phyloP scores from a whole-genome alignment of 345 rosid genomes.

The Leavenworthia alabamica region DNA sequence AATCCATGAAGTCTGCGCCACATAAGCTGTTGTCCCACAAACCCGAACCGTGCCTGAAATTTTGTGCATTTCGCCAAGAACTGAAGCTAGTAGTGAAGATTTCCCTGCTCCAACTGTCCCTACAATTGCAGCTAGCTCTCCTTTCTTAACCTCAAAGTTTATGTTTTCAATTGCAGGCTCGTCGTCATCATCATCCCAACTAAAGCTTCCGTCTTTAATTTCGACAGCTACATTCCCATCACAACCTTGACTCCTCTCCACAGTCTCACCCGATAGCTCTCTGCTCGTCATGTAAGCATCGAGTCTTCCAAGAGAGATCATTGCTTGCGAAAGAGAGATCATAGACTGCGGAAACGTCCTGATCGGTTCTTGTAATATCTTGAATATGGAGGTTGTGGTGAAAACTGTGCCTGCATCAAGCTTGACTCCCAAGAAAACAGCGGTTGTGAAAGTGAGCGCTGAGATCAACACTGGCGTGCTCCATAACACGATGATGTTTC shows the following conservation, averaged over 20 bases:
- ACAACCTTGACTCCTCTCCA: conserved; percentile 57
- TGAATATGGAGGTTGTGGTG: conserved; percentile 75
- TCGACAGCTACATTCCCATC: conserved; percentile 56
- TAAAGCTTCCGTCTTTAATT: conserved; percentile 60
- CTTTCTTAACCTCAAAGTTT: conserved; percentile 59
- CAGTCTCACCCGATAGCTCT: conserved; percentile 51
- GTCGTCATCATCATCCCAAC: conserved; percentile 91
- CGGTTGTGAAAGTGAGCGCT: conserved; percentile 66
- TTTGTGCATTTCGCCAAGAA: conserved; percentile 97
- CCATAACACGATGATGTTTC: conserved; percentile 78
- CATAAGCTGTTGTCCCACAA: conserved; percentile 80
- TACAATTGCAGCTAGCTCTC: conserved; percentile 79
- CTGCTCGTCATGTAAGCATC: conserved; percentile 71
- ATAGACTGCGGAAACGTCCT: conserved; percentile 85
- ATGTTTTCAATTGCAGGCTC: conserved; percentile 54
- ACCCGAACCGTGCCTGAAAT: conserved; percentile 71
- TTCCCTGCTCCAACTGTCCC: conserved; percentile 95
- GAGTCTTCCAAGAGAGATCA: conserved; percentile 77
- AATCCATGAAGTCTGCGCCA: conserved; percentile 94
- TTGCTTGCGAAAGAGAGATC: conserved; percentile 92
- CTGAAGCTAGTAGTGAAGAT: conserved; percentile 72
- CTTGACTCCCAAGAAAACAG: conserved; percentile 52
- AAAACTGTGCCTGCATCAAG: conserved; percentile 88
- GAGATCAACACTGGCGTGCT: conserved; percentile 72
- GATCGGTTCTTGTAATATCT: conserved; percentile 92